phyloP scores from a whole-genome alignment of 1,284 basidiomycete species.

The Fomitiporia mediterranea region DNA sequence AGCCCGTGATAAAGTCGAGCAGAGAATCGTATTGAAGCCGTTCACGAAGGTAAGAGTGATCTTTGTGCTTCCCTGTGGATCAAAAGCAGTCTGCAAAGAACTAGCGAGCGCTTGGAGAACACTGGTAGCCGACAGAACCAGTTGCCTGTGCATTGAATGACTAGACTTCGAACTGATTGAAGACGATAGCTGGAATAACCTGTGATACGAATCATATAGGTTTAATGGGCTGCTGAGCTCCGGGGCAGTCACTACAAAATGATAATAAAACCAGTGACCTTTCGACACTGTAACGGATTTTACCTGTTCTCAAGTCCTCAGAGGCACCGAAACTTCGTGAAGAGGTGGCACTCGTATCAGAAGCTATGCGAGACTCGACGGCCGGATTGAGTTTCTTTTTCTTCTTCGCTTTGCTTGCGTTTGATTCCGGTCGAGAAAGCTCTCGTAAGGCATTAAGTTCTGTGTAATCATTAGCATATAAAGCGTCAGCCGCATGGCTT shows the following conservation, averaged over 20 bases:
- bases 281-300: not conserved
- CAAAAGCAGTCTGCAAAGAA: not conserved
- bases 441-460: conserved; percentile 3
- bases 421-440: not conserved
- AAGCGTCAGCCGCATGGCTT: not conserved
- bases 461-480: not conserved
- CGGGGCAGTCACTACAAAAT: conserved; percentile 5
- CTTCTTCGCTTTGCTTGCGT: conserved; percentile 3
- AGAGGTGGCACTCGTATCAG: not conserved
- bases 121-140: conserved; percentile 4
- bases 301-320: not conserved
- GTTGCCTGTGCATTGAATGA: not conserved
- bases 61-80: not conserved
- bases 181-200: not conserved
- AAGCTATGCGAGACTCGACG: not conserved
- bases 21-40: conserved; percentile 6
- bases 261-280: not conserved
- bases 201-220: conserved; percentile 9
- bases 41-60: not conserved
- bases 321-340: not conserved
- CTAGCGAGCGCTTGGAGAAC: conserved; percentile 5
- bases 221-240: conserved; percentile 6
- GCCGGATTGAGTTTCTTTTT: conserved; percentile 6
- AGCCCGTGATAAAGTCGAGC: not conserved
- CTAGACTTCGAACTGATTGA: not conserved